Evolutionary conservation across 257 asterid genomes (phyloP).

Genomic region (Paulownia fortunei): DNA sequence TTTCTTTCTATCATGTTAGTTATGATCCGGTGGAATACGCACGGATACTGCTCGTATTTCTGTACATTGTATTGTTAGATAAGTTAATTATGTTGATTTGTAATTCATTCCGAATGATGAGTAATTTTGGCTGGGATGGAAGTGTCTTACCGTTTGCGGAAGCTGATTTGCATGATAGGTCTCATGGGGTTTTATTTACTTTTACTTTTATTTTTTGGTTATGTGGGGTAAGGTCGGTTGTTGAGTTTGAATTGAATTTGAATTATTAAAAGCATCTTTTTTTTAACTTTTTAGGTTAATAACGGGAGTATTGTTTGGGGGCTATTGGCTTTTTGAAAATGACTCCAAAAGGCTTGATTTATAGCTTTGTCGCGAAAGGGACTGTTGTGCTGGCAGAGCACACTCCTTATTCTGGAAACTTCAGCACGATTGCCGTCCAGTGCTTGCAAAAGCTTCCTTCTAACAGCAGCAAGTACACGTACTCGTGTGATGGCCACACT

Average conservation of each 20-base stretch:
- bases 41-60: neutral
- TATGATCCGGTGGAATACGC: conserved; percentile 4
- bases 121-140: conserved; percentile 14
- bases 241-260: conserved; percentile 4
- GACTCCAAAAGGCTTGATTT: conserved; percentile 93
- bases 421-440: conserved; percentile 97
- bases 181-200: neutral
- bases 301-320: neutral
- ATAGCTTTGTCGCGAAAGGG: conserved; percentile 98
- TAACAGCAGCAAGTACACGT: conserved; percentile 97
- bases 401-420: conserved; percentile 95
- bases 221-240: neutral
- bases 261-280: conserved; percentile 12
- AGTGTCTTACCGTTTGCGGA: neutral
- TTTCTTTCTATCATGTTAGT: neutral
- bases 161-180: conserved; percentile 25
- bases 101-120: neutral
- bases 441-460: conserved; percentile 96
- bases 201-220: neutral
- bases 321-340: conserved; percentile 40
- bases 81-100: conserved; percentile 1
- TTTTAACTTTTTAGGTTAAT: conserved; percentile 12
- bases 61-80: conserved; percentile 1
- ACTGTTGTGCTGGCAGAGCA: conserved; percentile 96
- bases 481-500: conserved; percentile 97